Base-by-base conservation (phyloP, 768 basidiomycete species). In the Coprinellus aureogranulatus region DNA sequence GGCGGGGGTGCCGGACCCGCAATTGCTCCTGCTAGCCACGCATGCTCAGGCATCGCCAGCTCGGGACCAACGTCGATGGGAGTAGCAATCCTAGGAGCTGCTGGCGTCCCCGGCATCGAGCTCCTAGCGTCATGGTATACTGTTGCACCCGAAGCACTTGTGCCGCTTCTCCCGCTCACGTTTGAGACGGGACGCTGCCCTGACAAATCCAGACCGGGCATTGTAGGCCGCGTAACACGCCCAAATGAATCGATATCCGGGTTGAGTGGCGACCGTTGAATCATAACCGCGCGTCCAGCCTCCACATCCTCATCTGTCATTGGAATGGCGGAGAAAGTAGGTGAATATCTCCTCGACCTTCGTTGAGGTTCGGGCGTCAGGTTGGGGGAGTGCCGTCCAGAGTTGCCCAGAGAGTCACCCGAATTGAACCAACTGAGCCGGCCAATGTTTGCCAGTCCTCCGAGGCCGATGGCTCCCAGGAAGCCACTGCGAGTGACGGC, bases 61-160 rank as follows among this genome's bases (percentile, higher is more conserved):
- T 44, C 41, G 5, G 20, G 10, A 44, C 16, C 18, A 60, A 20
- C 41, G 58, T 9, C 34, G 68, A 72, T 3, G 75, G 70, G 34
- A 82, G 81, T 2, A 82, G 81, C 55, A 81, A 50, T 9, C 81
- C 83, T 37, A 80, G 71, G 4, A 78, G 80, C 9, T 76, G 75
- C 63, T 5, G 77, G 77, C 8, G 76, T 77, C 41, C 68, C 69
- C 22, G 82, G 79, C 16, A 73, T 37, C 2, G 83, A 82, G 0
- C 85, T 86, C 3, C 68, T 57, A 0, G 88, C 87, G 63, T 89
- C 87, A 59, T 84, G 83, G 61, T 84, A 89, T 2, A 86, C 62
- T 0, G 86, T 87, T 28, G 72, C 77, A 3, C 81, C 86, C 1
- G 81, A 83, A 14, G 30, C 57, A 9, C 41, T 31, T 12, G 73